Evolutionary conservation across 2,329 filamentous ascomycete genomes (phyloP).

Genomic region (Fusarium scirpi): DNA sequence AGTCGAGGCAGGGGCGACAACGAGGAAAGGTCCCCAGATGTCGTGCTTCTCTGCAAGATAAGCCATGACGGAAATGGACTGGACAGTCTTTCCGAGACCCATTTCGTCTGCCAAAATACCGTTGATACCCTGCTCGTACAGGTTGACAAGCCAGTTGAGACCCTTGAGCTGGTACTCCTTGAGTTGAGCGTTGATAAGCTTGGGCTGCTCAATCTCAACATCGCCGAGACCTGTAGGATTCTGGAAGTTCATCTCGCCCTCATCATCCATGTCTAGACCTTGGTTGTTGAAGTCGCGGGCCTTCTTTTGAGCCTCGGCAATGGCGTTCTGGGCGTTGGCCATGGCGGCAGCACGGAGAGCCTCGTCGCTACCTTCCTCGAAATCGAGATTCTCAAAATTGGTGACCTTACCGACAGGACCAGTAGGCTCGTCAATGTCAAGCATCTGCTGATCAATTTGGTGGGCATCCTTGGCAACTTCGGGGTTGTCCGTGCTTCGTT

Average conservation of each 20-base stretch:
- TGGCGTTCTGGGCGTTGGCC: constrained; percentile 95
- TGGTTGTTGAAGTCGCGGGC: constrained; percentile 91
- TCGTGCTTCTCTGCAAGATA: constrained; percentile 97
- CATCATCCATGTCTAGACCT: constrained; percentile 79
- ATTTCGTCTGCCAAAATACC: constrained; percentile 99
- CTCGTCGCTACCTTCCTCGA: constrained; percentile 93
- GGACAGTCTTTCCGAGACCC: constrained; percentile 98
- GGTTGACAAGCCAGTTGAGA: constrained; percentile 98
- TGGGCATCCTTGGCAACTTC: constrained; percentile 70
- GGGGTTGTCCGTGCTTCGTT: constrained; percentile 86
- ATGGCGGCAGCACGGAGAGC: constrained; percentile 84
- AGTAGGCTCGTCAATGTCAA: constrained; percentile 65
- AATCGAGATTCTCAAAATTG: constrained; percentile 93
- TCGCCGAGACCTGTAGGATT: constrained; percentile 96
- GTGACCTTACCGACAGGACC: constrained; percentile 79
- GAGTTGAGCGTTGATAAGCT: constrained; percentile 90
- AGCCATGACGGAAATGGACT: constrained; percentile 99
- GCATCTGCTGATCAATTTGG: constrained; percentile 54
- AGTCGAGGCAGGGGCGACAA: constrained; percentile 95
- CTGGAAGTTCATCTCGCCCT: constrained; percentile 99
- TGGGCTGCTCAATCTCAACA: constrained; percentile 93
- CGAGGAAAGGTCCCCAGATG: constrained; percentile 97
- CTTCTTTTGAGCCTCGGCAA: constrained; percentile 93
- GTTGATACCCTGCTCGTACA: constrained; percentile 99
- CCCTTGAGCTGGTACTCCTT: constrained; percentile 99